Percentiles rank a stretch among this genome's conserved stretches.
phyloP scores from a whole-genome alignment of 371 early-diverging fungal species.

The Mucor irregularis region DNA sequence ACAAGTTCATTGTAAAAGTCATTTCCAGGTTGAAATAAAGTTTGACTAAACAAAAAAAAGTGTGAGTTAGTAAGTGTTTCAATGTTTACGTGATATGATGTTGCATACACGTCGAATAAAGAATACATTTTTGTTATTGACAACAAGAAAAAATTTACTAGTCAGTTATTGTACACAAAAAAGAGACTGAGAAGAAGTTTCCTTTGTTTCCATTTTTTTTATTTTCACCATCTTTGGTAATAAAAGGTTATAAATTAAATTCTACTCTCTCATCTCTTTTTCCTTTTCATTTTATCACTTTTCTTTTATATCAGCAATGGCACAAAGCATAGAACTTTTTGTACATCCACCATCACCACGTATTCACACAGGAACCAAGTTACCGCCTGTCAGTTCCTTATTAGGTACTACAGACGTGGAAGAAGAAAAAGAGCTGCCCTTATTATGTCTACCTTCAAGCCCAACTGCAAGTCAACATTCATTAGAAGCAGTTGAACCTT shows the following conservation, averaged over 20 bases:
- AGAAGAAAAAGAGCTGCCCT: background rate
- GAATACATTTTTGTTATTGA: too few species aligned
- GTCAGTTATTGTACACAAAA: too few species aligned
- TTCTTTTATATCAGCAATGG: too few species aligned
- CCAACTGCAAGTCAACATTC: background rate
- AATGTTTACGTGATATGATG: too few species aligned
- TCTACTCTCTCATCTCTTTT: conserved; percentile 1
- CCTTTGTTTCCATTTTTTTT: conserved; percentile 7
- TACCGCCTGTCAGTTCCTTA: conserved; percentile 13
- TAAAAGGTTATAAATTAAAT: conserved; percentile 3
- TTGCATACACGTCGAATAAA: too few species aligned
- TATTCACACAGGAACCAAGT: too few species aligned
- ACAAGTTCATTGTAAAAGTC: too few species aligned
- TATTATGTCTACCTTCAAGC: conserved; percentile 5
- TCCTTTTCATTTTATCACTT: background rate
- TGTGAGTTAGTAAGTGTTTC: too few species aligned
- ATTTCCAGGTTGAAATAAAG: too few species aligned
- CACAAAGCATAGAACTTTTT: conserved; percentile 13
- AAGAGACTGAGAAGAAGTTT: conserved; percentile 9
- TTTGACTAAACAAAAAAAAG: too few species aligned
- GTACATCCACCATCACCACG: conserved; percentile 24
- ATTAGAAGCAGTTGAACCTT: background rate
- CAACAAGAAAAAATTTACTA: background rate
- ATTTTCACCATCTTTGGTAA: conserved; percentile 16
- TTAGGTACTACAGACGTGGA: background rate